Base-by-base conservation (phyloP, 176 grass and related monocot genomes). In the Pharus latifolius region DNA sequence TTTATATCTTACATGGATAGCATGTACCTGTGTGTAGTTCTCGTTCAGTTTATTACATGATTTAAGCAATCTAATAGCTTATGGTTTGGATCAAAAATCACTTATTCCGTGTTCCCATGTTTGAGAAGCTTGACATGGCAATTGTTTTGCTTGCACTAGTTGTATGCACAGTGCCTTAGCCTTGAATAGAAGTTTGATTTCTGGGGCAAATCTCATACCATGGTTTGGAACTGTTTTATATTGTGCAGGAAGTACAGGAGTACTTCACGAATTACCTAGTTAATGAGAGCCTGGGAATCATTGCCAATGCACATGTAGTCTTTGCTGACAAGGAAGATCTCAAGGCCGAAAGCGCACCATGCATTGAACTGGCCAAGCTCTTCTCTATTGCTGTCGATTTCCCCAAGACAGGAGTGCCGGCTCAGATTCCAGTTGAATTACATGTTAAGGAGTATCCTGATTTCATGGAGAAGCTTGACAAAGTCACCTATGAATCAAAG, bases 241-340 rank as follows among this genome's bases (percentile, higher is more conserved):
- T 56, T 10, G 0, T 80, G 46, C 77, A 98, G 94, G 94, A 98
- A 78, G 70, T 98, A 55, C 23, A 84, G 27, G 87, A 70, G 67
- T 98, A 93, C 65, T 93, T 98, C 41, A 68, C 90, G 45, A 83
- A 93, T 28, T 93, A 98, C 78, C 90, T 98, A 67, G 83, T 93
- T 38, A 98, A 98, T 7, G 94, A 98, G 74, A 98, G 90, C 65
- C 51, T 91, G 18, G 94, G 89, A n/a, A 83, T 90, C 48, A 98
- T 98, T 6, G 67, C 87, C 23, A 98, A 98, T 44, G 94, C 94
- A 0, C 94, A 98, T 41, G 88, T 88, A 24, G 89, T 88, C 26
- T 88, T 64, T 80, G 89, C 89, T 5, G 94, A 98, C 46, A 80
- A 37, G 69, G 78, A 90, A 55, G 4, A 0, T 29, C 1, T 16